Evolutionary conservation across 140 eudicot species (phyloP), one percentile per base, ranked within the genome.

Genomic region (Flaveria floridana): DNA sequence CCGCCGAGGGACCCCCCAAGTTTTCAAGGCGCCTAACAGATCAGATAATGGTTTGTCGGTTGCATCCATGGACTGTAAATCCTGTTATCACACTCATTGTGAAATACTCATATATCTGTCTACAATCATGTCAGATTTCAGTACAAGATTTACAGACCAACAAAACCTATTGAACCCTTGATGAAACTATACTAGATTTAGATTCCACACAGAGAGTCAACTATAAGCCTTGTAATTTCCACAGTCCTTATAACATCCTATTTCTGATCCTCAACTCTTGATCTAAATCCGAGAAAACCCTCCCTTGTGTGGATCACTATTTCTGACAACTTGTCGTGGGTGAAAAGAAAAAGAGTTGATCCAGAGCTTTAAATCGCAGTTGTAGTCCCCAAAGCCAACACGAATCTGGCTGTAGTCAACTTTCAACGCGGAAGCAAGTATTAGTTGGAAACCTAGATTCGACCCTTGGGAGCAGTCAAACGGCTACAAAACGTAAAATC

Each of bases 1-100:
- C 80, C 84, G 87, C 85, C 90, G 83, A 75, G 88, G 91, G 82
- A 92, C 80, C 90, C 90, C 79, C 95, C 90, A 89, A 13, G 95
- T 85, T 76, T 87, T 92, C 44, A 89, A 71, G 13, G 79, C 26
- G 41, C 91, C 89, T 52, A 89, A 59, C 44, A 87, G 80, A 84
- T 86, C 92, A 83, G 85, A 72, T 65, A 79, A 80, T 11, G 84
- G 70, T 50, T 81, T 89, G 80, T 86, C 86, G 44, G 85, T 67
- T 50, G 81, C 83, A 71, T 87, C 96, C 96, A 92, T 92, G 69
- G 82, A 85, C 86, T 34, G 41, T 39, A 25, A 71, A 85, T 16
- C 84, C 84, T 21, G 79, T 79, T 77, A 37, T 76, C 62, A 79
- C 86, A 70, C 80, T 82, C 96, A 92, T 89, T 81, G 85, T 71